Evolutionary conservation across 2,329 filamentous ascomycete species (phyloP).

Genomic region (Fusarium keratoplasticum): DNA sequence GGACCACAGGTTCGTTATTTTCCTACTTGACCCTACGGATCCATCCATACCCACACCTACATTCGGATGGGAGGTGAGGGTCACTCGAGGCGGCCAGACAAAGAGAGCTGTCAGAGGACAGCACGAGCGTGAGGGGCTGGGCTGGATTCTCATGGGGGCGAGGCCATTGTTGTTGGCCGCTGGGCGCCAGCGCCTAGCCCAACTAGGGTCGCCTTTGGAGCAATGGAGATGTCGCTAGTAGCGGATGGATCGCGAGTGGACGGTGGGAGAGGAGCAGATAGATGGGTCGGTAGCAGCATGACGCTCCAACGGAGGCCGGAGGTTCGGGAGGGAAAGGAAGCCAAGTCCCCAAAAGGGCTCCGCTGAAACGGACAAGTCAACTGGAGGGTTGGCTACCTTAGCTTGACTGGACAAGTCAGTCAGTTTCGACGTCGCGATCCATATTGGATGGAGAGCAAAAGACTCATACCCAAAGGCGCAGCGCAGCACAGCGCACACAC

Average conservation of each 20-base stretch:
- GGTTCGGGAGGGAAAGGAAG: constrained; percentile 38
- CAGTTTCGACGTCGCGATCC: background rate
- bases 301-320: constrained; percentile 21
- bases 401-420: constrained; percentile 3
- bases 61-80: constrained; percentile 36
- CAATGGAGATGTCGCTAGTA: constrained; percentile 41
- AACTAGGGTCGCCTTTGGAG: constrained; percentile 40
- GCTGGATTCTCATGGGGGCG: constrained; percentile 28
- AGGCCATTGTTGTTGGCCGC: constrained; percentile 40
- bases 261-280: constrained; percentile 29
- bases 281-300: constrained; percentile 16
- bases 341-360: constrained; percentile 21
- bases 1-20: constrained; percentile 25
- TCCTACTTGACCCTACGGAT: constrained; percentile 17
- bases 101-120: constrained; percentile 30
- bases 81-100: constrained; percentile 24
- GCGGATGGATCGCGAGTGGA: constrained; percentile 40
- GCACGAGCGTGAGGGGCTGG: constrained; percentile 40
- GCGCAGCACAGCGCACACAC: background rate
- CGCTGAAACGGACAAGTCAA: constrained; percentile 33
- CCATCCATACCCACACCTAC: constrained; percentile 4
- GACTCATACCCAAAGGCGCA: constrained; percentile 5
- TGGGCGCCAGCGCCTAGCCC: constrained; percentile 41
- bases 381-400: constrained; percentile 17
- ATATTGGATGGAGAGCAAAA: background rate